Percentiles rank a stretch among this genome's conserved stretches.
Evolutionary conservation across 2,329 filamentous ascomycete genomes (phyloP).

Genomic region (Aspergillus felis): DNA sequence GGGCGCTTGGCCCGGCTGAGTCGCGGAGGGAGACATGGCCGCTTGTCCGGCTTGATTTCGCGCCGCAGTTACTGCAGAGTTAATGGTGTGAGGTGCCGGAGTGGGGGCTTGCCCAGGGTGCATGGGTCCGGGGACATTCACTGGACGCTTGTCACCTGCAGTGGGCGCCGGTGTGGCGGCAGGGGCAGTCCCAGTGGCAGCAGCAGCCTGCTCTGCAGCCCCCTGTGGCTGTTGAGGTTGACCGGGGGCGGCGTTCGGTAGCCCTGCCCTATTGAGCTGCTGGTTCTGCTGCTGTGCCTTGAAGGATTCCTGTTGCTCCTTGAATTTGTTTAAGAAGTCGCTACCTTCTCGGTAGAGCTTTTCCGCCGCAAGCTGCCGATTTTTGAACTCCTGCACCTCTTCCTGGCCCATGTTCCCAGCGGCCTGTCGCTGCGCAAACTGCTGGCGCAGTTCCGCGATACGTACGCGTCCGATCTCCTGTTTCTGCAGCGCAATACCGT

Average conservation of each 20-base stretch:
- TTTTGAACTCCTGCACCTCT: conserved; percentile 42
- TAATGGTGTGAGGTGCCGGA: conserved; percentile 45
- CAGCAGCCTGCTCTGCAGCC: conserved; percentile 16
- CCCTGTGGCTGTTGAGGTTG: conserved; percentile 11
- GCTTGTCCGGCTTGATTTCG: conserved; percentile 37
- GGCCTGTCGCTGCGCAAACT: conserved; percentile 35
- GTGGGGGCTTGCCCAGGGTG: conserved; percentile 33
- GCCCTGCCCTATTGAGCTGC: conserved; percentile 21
- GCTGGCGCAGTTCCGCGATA: conserved; percentile 39
- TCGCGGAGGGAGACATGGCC: conserved; percentile 34
- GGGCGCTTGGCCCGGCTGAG: conserved; percentile 30
- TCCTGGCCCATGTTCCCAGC: conserved; percentile 39
- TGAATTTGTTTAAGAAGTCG: conserved; percentile 46
- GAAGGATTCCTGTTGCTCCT: conserved; percentile 46
- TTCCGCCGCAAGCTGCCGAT: conserved; percentile 37
- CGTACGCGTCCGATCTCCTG: conserved; percentile 45
- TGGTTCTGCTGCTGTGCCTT: conserved; percentile 34
- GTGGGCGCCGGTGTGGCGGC: conserved; percentile 7
- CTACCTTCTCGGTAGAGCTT: conserved; percentile 42
- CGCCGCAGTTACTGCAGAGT: conserved; percentile 45
- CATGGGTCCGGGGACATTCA: conserved; percentile 23
- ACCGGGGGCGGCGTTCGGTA: conserved; percentile 7
- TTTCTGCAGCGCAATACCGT: conserved; percentile 47
- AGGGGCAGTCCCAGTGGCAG: conserved; percentile 15
- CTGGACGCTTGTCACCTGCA: conserved; percentile 17